Evolutionary conservation across 2,329 filamentous ascomycete genomes (phyloP).

Genomic region (Cladosporium oxysporum): DNA sequence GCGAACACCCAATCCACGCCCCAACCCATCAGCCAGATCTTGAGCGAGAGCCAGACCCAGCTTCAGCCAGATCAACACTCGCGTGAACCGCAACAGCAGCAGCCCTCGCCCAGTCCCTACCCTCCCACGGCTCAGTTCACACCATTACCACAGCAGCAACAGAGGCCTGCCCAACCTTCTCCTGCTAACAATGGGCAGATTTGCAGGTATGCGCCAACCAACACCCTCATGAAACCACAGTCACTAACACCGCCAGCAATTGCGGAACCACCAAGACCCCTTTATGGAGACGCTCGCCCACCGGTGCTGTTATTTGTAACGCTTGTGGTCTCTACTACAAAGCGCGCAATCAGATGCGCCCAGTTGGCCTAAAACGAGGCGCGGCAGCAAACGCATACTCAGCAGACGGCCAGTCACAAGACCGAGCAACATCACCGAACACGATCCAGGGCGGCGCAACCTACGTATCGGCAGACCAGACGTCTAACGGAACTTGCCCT

Average conservation of each 20-base stretch:
- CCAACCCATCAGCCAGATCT: constrained; percentile 12
- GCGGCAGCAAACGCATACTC: constrained; percentile 41
- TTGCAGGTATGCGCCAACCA: constrained; percentile 62
- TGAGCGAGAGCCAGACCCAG: constrained; percentile 16
- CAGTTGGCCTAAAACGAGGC: constrained; percentile 84
- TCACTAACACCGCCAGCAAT: constrained; percentile 62
- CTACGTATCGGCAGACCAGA: constrained; percentile 76
- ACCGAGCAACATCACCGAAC: constrained; percentile 43
- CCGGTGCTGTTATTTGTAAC: constrained; percentile 95
- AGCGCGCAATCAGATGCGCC: constrained; percentile 85
- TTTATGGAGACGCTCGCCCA: constrained; percentile 88
- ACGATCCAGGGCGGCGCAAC: constrained; percentile 54
- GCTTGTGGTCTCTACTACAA: constrained; percentile 95
- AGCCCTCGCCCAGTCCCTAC: constrained; percentile 12
- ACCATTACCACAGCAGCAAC: constrained; percentile 16
- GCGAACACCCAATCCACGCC: constrained; percentile 21
- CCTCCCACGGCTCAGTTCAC: constrained; percentile 19
- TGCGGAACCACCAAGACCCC: constrained; percentile 93
- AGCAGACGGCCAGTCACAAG: constrained; percentile 36
- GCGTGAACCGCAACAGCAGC: background rate
- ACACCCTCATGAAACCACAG: constrained; percentile 18
- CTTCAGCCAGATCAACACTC: background rate
- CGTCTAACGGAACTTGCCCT: constrained; percentile 82
- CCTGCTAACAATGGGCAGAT: constrained; percentile 57
- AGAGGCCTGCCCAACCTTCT: constrained; percentile 1